Percentiles rank a stretch among this genome's conserved stretches.
Conservation (phyloP, 176 grass and related monocot species). For the Eleusine coracana region DNA sequence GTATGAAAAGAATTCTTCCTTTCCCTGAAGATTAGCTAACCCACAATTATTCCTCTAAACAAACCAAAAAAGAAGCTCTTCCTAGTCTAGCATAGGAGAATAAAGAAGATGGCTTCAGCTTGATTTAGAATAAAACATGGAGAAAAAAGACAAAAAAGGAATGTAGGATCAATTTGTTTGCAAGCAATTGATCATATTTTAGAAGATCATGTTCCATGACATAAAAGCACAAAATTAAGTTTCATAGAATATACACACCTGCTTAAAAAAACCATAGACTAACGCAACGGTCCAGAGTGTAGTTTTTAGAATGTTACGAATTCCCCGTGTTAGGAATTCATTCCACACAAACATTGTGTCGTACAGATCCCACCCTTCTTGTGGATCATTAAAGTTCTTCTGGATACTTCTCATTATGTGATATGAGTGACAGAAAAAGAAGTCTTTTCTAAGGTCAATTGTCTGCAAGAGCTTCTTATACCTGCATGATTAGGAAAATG, state of each 20-base stretch:
- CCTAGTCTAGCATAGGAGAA: constrained; percentile 22
- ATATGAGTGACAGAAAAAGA: constrained; percentile 95
- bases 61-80: not conserved
- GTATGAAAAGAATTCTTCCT: not conserved
- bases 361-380: constrained; percentile 63
- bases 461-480: constrained; percentile 91
- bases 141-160: not conserved
- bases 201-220: not conserved
- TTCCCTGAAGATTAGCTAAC: not conserved
- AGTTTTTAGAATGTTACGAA: constrained; percentile 62
- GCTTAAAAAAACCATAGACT: constrained; percentile 97
- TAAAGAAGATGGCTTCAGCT: not conserved
- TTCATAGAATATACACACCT: constrained; percentile 52
- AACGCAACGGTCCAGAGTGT: constrained; percentile 81
- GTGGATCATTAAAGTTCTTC: constrained; percentile 73
- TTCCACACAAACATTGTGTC: constrained; percentile 99
- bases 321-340: constrained; percentile 73
- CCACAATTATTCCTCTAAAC: not conserved
- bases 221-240: constrained; percentile 29
- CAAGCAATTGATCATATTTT: constrained; percentile 24
- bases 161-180: constrained; percentile 13
- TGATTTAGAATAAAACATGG: constrained; percentile 15
- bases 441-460: constrained; percentile 96
- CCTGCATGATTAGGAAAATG: constrained; percentile 49
- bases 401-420: constrained; percentile 91